Evolutionary conservation across 2,329 filamentous ascomycete species (phyloP), one percentile per base, ranked within the genome.

Genomic region (Fusarium drepaniforme): DNA sequence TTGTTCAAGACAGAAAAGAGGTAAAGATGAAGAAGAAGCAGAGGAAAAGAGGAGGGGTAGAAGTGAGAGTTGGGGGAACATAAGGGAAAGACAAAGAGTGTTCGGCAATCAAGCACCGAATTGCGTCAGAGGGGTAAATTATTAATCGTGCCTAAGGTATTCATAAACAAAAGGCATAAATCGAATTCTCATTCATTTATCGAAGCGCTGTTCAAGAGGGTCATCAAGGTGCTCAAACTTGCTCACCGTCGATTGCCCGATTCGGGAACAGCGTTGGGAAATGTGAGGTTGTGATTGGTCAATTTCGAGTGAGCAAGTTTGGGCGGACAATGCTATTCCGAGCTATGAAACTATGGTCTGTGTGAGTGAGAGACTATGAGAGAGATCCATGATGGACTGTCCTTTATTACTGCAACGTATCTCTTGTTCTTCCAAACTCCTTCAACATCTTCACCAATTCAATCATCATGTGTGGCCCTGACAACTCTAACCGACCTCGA

Each of bases 391-490:
- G 53, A 56, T 61, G 28, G n/a, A 33, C 12, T 21, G 18, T 21
- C 49, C 25, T 56, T 56, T 21, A 33, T 15, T 21, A 33, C 15
- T 21, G n/a, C 49, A 15, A 3, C 3, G 12, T 6, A 28, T 15
- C 12, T 4, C 8, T 13, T 15, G 18, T 56, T 56, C 2, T 16
- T 44, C 15, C 23, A 64, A 56, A 30, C 23, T 21, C 30, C 46
- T 38, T 8, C 15, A 13, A 25, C 38, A 40, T 56, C n/a, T 28
- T 51, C 49, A n/a, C 40, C 23, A 23, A 28, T 16, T 33, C 21
- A 49, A 35, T 57, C 63, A 79, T 15, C 44, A 88, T 88, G 86
- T 88, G 86, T 71, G 86, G 86, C 51, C 83, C 83, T 7, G 82
- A 87, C 60, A 82, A 75, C 66, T 82, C 83, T 13, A 81, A 84